Base-by-base conservation (phyloP, 495 filamentous ascomycete species). In the Penicillium ochrochloron region DNA sequence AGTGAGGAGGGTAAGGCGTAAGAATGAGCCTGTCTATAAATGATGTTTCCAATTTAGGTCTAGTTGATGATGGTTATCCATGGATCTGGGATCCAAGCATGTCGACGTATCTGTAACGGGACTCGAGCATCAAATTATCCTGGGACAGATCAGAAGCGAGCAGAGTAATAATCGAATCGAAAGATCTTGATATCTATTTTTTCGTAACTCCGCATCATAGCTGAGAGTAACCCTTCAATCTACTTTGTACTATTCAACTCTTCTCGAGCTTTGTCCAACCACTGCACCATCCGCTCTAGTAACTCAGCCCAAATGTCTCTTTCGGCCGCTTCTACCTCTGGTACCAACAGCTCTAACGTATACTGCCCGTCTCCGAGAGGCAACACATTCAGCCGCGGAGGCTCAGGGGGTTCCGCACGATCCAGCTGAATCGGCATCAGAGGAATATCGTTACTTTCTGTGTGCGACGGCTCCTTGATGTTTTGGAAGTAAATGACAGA, bases 401-500 rank as follows among this genome's bases (percentile, higher is more conserved):
- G 42, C 42, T 48, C 42, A 23, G 42, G 42, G 19, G 42, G 42
- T 11, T 48, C 42, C 11, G 42, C 17, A 21, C 42, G 42, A 48
- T 48, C 42, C 1, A 48, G 21, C 42, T 1, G 0, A 23, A 48
- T 19, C 7, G 42, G 42, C 19, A 3, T 8, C 3, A 48, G 19
- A 10, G 3, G 19, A 23, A 14, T 23, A 19, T 21, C 42, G 19
- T 23, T 19, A 3, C 42, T 48, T 48, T 6, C 8, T 3, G 42
- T 23, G n/a, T 48, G 42, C 11, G 42, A 48, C 7, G 19, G 19
- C 12, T 48, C 42, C 42, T 3, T 23, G n/a, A 23, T 23, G 9
- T 48, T 48, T 23, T 48, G 42, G n/a, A 48, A 48, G 42, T 48
- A 48, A 19, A 48, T 48, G 19, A 48, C 42, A 9, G 42, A 17